These are phyloP conservation scores for Globisporangium camurandrum DNA, from an alignment of 352 stramenopile species.

Conservation along the genomic window DNA sequence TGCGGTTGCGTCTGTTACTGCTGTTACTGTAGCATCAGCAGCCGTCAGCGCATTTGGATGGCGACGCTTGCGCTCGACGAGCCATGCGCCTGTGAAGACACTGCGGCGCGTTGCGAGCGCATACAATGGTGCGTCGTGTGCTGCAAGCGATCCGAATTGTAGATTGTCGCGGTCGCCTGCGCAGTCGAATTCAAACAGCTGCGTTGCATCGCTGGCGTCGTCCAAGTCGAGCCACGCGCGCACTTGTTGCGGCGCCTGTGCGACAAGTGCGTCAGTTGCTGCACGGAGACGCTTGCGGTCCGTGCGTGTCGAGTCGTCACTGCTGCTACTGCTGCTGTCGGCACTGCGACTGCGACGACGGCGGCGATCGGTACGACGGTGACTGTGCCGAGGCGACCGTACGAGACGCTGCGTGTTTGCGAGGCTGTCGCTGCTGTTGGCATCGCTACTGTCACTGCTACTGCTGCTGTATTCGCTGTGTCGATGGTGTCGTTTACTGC, in stretches of 20 bases:
- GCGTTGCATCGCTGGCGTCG: conserved; percentile 14
- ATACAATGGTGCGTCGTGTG: conserved; percentile 60
- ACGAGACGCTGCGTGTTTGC: not conserved
- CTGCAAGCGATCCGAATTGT: conserved; percentile 60
- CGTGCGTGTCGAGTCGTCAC: not conserved
- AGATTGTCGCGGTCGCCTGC: conserved; percentile 57
- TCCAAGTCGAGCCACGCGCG: conserved; percentile 8
- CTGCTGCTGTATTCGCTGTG: not conserved
- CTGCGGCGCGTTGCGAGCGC: conserved; percentile 38
- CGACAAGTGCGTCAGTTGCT: not conserved
- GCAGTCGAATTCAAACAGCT: conserved; percentile 65
- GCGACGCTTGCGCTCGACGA: conserved; percentile 14
- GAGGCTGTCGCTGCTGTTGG: not conserved
- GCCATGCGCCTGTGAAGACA: conserved; percentile 37
- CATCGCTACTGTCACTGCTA: not conserved
- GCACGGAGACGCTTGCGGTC: conserved; percentile 2
- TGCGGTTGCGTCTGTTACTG: not conserved
- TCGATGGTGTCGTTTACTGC: conserved; percentile 9
- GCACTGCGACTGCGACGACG: not conserved
- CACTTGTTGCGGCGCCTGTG: conserved; percentile 3
- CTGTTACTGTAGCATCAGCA: no score
- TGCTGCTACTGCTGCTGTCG: conserved; percentile 7
- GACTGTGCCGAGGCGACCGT: not conserved
- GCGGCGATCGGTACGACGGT: not conserved
- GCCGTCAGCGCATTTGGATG: not conserved